Evolutionary conservation across 2,329 filamentous ascomycete species (phyloP), one percentile per base, ranked within the genome.

Genomic region (Ilyonectria sp.): DNA sequence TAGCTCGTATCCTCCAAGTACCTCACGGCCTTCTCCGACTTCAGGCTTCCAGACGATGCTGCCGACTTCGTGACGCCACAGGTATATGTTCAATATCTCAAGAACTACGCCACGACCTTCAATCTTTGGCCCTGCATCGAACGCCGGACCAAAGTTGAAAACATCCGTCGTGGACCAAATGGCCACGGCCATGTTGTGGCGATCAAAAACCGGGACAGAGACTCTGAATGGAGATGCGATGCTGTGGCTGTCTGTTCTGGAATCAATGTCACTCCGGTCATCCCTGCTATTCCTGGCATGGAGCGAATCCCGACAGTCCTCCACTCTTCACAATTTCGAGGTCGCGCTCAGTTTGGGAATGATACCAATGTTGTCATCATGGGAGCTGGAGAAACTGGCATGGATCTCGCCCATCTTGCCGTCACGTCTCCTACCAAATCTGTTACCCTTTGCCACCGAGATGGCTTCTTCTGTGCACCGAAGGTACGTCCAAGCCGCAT

Each of bases 11-110:
- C 83, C 1, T 86, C 84, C 3, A 86, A 85, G 67, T 84, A 86
- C 49, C 77, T 87, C 9, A 87, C 85, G 0, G 77, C 82, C 19
- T 87, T 87, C 68, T 87, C 85, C 1, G 85, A 87, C 69, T 85
- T 84, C 65, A 81, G 85, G 1, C 78, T 83, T 6, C 76, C 82
- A 2, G 56, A 76, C 1, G 79, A 83, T 10, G 79, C 79, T 1
- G 81, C 84, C 8, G 84, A 86, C 67, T 86, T 86, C 63, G 69
- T 86, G 8, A 80, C 79, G 2, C 79, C 82, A 0, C 68, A 77
- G 8, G 71, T 74, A 2, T 86, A 85, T 65, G 77, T 83, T 17
- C 57, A 76, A 13, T 86, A 87, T 61, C 82, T 87, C 10, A 75
- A 79, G 6, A 74, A 72, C 23, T 86, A 86, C 52, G 78, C 76